Percentiles rank a stretch among this genome's conserved stretches.
Evolutionary conservation across 768 basidiomycete species (phyloP).

Genomic region (Fomitopsis serialis): DNA sequence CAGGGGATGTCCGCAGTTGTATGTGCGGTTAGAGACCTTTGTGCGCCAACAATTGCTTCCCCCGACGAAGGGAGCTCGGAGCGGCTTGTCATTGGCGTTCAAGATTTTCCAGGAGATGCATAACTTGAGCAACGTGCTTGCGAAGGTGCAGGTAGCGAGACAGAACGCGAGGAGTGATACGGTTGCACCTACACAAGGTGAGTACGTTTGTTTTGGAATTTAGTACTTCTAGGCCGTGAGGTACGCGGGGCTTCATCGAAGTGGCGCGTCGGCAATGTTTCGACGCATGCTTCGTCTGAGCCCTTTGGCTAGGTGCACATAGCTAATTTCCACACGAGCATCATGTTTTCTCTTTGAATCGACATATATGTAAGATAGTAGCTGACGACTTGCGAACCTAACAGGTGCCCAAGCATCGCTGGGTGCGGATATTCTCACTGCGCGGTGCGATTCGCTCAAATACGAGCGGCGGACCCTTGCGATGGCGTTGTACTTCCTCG

Average conservation of each 20-base stretch:
- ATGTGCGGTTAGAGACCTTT: slow-evolving; percentile 49
- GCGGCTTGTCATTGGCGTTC: slow-evolving; percentile 43
- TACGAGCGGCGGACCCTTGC: slow-evolving; percentile 70
- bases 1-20: slow-evolving; percentile 40
- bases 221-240: not conserved
- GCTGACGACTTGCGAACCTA: not conserved
- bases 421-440: slow-evolving; percentile 61
- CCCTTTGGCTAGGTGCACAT: too few species aligned
- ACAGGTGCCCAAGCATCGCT: slow-evolving; percentile 42
- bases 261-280: too few species aligned
- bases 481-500: slow-evolving; percentile 55
- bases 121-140: slow-evolving; percentile 45
- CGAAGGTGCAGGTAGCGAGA: slow-evolving; percentile 48
- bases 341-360: too few species aligned
- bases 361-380: too few species aligned
- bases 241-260: not conserved
- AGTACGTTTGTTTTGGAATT: slow-evolving; percentile 15
- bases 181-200: slow-evolving; percentile 50
- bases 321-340: too few species aligned
- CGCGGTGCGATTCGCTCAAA: slow-evolving; percentile 67
- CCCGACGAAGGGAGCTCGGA: slow-evolving; percentile 25
- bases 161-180: slow-evolving; percentile 63
- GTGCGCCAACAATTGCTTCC: slow-evolving; percentile 51
- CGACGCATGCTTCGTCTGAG: too few species aligned
- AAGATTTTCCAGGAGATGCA: slow-evolving; percentile 63